Base-by-base conservation (phyloP, 352 stramenopile species). In the Phytophthora citricola region DNA sequence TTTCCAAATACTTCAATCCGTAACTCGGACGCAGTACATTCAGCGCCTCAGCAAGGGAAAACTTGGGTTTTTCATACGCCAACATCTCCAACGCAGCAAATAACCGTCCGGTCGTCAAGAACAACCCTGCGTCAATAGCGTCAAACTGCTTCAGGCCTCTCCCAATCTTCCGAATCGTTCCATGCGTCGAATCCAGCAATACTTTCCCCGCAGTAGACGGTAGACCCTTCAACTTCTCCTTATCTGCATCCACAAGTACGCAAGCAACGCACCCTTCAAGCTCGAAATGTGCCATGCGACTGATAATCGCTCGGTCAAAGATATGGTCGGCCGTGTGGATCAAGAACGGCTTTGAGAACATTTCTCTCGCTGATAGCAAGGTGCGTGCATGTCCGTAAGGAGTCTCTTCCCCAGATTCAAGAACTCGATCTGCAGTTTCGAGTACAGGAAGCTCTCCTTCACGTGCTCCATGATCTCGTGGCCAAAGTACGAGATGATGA, bases 271-370 rank as follows among this genome's bases (percentile, higher is more conserved):
- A 90, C 11, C 88, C 81, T 52, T 90, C 71, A 1, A 92, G 63
- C 24, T 95, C 75, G 41, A 92, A 95, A 38, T 81, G 79, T 15
- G 85, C 85, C 65, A 95, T 71, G 8, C 81, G 79, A 31, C 53
- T 63, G 29, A 95, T 81, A 31, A 95, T 88, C 2, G 76, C 74
- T 57, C 88, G 81, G 70, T 95, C 85, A 49, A 95, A 93, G 59
- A 95, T 84, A 65, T 93, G 87, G 58, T 95, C 85, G 3, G 87
- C 82, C 50, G 87, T 93, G 71, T 95, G 87, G 62, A 95, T 94
- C 40, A 95, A 65, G 61, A 95, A 95, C 6, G 82, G 84, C n/a
- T 87, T 82, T 1, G 72, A 66, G 58, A 95, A 95, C 78, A 93
- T 89, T 43, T 92, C 76, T 45, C 85, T 76, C 24, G 85, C 87